These are phyloP conservation scores for Paecilomyces niveus DNA, from an alignment of 2,329 filamentous ascomycete species.

Conservation along the genomic window DNA sequence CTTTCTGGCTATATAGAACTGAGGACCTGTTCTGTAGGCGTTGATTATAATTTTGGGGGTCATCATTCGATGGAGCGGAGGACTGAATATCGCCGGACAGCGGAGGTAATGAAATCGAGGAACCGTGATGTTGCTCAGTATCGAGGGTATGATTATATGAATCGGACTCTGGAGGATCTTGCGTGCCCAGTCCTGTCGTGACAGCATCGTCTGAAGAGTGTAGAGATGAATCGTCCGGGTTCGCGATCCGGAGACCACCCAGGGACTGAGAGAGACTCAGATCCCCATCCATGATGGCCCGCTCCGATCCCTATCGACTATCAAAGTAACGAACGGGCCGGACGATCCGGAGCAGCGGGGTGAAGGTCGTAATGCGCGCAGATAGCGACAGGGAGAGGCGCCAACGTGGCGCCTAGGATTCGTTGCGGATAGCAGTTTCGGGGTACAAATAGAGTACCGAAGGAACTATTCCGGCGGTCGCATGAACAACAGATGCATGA, in stretches of 20 bases:
- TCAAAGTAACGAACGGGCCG: background rate
- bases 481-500: conserved; percentile 24
- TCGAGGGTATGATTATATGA: conserved; percentile 11
- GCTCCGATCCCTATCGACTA: conserved; percentile 9
- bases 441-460: conserved; percentile 8
- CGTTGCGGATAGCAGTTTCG: conserved; percentile 1
- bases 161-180: conserved; percentile 18
- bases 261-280: conserved; percentile 86
- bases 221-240: conserved; percentile 68
- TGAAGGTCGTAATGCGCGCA: conserved; percentile 1
- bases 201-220: conserved; percentile 28
- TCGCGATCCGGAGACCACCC: conserved; percentile 92
- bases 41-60: conserved; percentile 2
- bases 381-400: conserved; percentile 2
- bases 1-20: conserved; percentile 37
- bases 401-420: conserved; percentile 5
- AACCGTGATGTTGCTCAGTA: conserved; percentile 13
- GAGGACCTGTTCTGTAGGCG: conserved; percentile 33
- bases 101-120: conserved; percentile 2
- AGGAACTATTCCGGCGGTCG: conserved; percentile 25
- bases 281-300: conserved; percentile 73
- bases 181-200: conserved; percentile 13
- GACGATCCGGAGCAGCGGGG: background rate
- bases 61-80: conserved; percentile 6
- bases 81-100: conserved; percentile 9